Evolutionary conservation across 2,329 filamentous ascomycete genomes (phyloP), one percentile per base, ranked within the genome.

Genomic region (Conoideocrella luteorostrata): DNA sequence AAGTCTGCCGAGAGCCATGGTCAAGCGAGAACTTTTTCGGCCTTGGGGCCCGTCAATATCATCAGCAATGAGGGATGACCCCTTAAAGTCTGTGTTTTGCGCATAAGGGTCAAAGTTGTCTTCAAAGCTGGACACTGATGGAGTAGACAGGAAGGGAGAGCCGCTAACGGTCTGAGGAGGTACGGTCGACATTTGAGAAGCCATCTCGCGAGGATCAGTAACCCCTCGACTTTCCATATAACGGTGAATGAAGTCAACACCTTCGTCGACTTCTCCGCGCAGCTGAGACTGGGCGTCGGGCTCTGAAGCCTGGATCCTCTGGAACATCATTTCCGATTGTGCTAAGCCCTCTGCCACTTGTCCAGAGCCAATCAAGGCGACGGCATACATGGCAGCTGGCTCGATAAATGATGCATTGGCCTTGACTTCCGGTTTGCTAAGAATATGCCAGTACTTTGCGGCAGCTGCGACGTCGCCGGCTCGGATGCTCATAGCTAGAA

Each of bases 101-200:
- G 86, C 87, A 59, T 97, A 95, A 2, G 93, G 93, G 59, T 98
- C 93, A 56, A 85, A 94, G 7, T 81, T 82, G 52, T 96, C 91
- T 56, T 94, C 86, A 46, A 80, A 82, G 43, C 77, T 76, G 4
- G 81, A 74, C 6, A 76, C 72, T 6, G 74, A 74, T 3, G 74
- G 68, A 10, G 78, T 72, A 1, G 77, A 72, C 35, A 77, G 61
- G 46, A 71, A 79, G 10, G 75, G 68, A 4, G 74, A 75, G n/a
- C 70, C 48, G 11, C 43, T 52, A 28, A 59, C 43, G 0, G 73
- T 62, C 41, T 76, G 71, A 42, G 72, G 52, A 62, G 63, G 50
- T 65, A 71, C 55, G 60, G 47, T 63, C 12, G 68, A 66, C 21
- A 61, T 57, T 26, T 67, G 68, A 12, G 80, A 74, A 18, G 72